These are phyloP conservation scores for Taphrina sp. DNA, from an alignment of 1,139 yeast genomes.

Conservation along the genomic window DNA sequence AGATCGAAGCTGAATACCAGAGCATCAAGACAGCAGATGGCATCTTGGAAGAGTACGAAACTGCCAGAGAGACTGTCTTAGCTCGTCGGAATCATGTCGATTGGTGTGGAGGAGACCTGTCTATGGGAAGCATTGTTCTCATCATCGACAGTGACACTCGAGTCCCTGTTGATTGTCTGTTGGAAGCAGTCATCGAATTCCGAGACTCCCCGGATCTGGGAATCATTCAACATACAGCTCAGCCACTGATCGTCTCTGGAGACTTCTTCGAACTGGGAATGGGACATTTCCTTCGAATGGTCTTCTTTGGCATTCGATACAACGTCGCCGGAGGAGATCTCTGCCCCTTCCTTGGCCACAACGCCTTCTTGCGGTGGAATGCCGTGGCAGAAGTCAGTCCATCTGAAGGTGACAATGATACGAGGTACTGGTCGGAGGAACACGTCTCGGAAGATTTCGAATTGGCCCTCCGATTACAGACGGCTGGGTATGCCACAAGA, in stretches of 20 bases:
- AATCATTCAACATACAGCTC: constrained; percentile 36
- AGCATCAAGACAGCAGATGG: constrained; percentile 34
- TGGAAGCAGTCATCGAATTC: constrained; percentile 37
- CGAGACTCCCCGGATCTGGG: constrained; percentile 37
- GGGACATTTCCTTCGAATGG: constrained; percentile 37
- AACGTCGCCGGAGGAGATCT: constrained; percentile 37
- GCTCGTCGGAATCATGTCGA: constrained; percentile 10
- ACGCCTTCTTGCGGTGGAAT: constrained; percentile 36
- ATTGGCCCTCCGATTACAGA: constrained; percentile 36
- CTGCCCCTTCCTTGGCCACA: constrained; percentile 37
- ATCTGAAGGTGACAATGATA: background rate
- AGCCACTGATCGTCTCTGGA: constrained; percentile 35
- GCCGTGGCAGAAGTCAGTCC: constrained; percentile 33
- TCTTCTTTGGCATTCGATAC: constrained; percentile 36
- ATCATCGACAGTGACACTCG: constrained; percentile 37
- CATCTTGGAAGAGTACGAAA: constrained; percentile 33
- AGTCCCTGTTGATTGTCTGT: constrained; percentile 36
- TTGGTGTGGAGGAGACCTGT: constrained; percentile 33
- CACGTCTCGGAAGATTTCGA: constrained; percentile 38
- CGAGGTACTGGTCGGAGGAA: constrained; percentile 36
- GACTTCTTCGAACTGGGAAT: constrained; percentile 36
- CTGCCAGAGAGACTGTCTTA: constrained; percentile 3
- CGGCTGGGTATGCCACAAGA: constrained; percentile 35
- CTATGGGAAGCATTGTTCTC: constrained; percentile 36
- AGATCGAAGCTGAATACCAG: constrained; percentile 35